Percentiles rank a stretch among this genome's conserved stretches.
phyloP scores from a whole-genome alignment of 2,329 filamentous ascomycete genomes.

The Trichoderma atrobrunneum region DNA sequence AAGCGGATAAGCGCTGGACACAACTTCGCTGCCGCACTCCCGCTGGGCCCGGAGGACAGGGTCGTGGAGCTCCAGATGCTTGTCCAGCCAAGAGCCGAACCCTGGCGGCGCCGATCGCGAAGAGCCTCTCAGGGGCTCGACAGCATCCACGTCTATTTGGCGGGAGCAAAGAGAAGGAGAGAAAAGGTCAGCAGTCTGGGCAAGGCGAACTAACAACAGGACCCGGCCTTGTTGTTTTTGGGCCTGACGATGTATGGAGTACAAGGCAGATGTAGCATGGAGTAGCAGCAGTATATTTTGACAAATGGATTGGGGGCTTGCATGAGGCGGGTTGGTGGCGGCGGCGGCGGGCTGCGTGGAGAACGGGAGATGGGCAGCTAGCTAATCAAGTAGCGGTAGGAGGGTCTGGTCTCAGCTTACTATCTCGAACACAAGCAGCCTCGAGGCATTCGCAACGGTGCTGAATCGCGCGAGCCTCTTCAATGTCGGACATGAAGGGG shows the following conservation, averaged over 20 bases:
- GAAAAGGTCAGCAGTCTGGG: constrained; percentile 7
- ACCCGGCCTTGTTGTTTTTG: constrained; percentile 1
- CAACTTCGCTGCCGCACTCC: constrained; percentile 7
- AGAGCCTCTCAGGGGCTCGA: constrained; percentile 31
- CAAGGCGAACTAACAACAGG: constrained; percentile 4
- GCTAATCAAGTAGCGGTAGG: constrained; percentile 19
- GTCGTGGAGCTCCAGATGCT: constrained; percentile 49
- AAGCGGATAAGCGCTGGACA: constrained; percentile 12
- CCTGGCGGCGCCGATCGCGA: constrained; percentile 41
- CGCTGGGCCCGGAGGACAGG: constrained; percentile 39
- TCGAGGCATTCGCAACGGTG: constrained; percentile 60
- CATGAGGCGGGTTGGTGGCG: constrained; percentile 15
- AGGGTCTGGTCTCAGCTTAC: constrained; percentile 27
- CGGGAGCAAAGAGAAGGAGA: background rate
- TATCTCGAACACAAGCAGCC: constrained; percentile 44
- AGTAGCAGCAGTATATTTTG: background rate
- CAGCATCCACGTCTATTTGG: constrained; percentile 32
- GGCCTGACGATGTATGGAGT: constrained; percentile 16
- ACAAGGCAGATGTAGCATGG: constrained; percentile 11
- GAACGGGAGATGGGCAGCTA: constrained; percentile 18
- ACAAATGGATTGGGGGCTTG: constrained; percentile 14
- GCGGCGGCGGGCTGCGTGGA: constrained; percentile 17
- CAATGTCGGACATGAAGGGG: constrained; percentile 51
- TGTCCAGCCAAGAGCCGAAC: constrained; percentile 52
- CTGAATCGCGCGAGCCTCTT: constrained; percentile 56